phyloP scores from a whole-genome alignment of 1,284 basidiomycete species.

The Ganoderma meredithae region DNA sequence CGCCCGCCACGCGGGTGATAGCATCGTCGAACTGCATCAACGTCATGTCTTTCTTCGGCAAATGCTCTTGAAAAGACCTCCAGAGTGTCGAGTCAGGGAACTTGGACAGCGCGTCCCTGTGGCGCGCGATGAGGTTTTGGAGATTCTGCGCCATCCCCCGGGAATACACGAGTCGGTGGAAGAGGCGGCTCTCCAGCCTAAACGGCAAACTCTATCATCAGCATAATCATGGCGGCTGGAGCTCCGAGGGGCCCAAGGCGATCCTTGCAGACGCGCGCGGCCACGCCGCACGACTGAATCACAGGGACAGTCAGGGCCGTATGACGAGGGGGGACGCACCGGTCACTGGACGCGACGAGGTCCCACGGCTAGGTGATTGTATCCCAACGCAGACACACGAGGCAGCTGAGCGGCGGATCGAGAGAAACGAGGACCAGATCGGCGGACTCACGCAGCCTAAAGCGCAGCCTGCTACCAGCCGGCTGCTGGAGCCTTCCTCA shows the following conservation, averaged over 20 bases:
- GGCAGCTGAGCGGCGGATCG: slow-evolving; percentile 22
- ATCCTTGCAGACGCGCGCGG: slow-evolving; percentile 5
- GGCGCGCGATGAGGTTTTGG: slow-evolving; percentile 68
- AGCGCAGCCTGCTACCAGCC: slow-evolving; percentile 80
- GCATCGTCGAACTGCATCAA: slow-evolving; percentile 69
- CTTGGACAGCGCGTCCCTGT: slow-evolving; percentile 57
- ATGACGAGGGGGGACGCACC: slow-evolving; percentile 46
- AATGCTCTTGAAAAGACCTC: slow-evolving; percentile 52
- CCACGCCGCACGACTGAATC: slow-evolving; percentile 10
- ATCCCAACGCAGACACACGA: slow-evolving; percentile 20
- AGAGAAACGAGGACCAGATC: slow-evolving; percentile 16
- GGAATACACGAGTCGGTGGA: slow-evolving; percentile 81
- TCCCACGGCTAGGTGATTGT: slow-evolving; percentile 73
- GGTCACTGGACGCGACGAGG: slow-evolving; percentile 63
- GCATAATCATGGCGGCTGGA: neutral
- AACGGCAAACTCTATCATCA: slow-evolving; percentile 24
- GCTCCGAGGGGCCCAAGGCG: slow-evolving; percentile 7
- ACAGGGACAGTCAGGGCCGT: slow-evolving; percentile 6
- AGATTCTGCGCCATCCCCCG: slow-evolving; percentile 87
- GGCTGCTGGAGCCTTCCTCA: slow-evolving; percentile 81
- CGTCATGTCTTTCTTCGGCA: slow-evolving; percentile 59
- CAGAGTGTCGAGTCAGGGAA: slow-evolving; percentile 61
- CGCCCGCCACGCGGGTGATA: slow-evolving; percentile 81
- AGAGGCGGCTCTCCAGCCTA: slow-evolving; percentile 70
- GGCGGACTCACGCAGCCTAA: slow-evolving; percentile 76